These are phyloP conservation scores for Emericellopsis terricola DNA, from an alignment of 495 filamentous ascomycete genomes.

Conservation along the genomic window DNA sequence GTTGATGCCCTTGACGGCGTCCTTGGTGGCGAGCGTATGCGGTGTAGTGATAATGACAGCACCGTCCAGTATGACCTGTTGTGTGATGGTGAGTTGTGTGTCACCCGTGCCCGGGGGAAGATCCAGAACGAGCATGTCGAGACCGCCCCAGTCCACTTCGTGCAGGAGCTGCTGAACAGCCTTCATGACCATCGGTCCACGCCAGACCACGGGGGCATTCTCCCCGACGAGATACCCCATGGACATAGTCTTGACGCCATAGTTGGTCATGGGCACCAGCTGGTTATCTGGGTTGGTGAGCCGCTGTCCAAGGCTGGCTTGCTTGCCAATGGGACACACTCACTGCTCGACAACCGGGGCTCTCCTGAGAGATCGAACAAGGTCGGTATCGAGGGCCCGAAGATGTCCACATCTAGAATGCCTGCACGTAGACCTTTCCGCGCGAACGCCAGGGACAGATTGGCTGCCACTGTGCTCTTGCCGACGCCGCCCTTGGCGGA, in stretches of 20 bases:
- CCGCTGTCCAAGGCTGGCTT: neutral
- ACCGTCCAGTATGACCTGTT: constrained; percentile 71
- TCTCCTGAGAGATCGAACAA: constrained; percentile 63
- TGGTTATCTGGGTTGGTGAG: constrained; percentile 71
- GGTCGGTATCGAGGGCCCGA: constrained; percentile 87
- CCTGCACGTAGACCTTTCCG: constrained; percentile 62
- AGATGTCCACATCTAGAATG: constrained; percentile 90
- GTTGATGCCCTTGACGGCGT: constrained; percentile 74
- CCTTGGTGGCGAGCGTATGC: constrained; percentile 74
- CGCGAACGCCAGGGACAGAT: constrained; percentile 73
- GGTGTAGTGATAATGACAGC: constrained; percentile 87
- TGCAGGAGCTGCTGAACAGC: constrained; percentile 89
- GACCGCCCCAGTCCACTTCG: constrained; percentile 74
- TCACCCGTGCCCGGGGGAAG: constrained; percentile 91
- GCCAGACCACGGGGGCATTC: constrained; percentile 77
- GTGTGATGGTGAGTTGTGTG: constrained; percentile 80
- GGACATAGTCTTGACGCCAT: constrained; percentile 93
- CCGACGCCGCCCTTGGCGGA: constrained; percentile 95
- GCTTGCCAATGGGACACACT: constrained; percentile 8
- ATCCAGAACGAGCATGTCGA: constrained; percentile 77
- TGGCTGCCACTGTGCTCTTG: constrained; percentile 90
- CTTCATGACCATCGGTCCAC: constrained; percentile 95
- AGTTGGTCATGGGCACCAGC: constrained; percentile 78
- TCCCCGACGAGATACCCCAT: constrained; percentile 86
- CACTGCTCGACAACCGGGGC: constrained; percentile 48